Base-by-base conservation (phyloP, 1,284 basidiomycete species). In the Cutaneotrichosporon cyanovorans region DNA sequence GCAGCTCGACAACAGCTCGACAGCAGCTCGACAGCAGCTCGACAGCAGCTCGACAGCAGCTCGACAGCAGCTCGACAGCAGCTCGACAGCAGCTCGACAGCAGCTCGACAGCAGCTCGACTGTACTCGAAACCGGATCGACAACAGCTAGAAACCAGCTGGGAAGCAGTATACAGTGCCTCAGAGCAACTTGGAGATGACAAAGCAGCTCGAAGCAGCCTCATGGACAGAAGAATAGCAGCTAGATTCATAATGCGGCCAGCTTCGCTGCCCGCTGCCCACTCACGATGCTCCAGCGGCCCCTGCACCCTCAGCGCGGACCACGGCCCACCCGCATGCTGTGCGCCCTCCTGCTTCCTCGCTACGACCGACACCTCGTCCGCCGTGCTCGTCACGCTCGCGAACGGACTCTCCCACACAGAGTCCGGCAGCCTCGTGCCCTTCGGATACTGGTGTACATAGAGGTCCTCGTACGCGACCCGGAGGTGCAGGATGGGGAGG, bases 211-310 rank as follows among this genome's bases (percentile, higher is more conserved):
- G 30, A 9, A 8, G 30, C 30, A 31, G 30, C 30, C 30, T 31
- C 15, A 15, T 31, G 9, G 33, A n/a, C n/a, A n/a, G n/a, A n/a
- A n/a, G n/a, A n/a, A n/a, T n/a, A n/a, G n/a, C n/a, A n/a, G n/a
- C n/a, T n/a, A n/a, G n/a, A n/a, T n/a, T n/a, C n/a, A n/a, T n/a
- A n/a, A n/a, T n/a, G n/a, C n/a, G n/a, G n/a, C n/a, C 9, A 35
- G 33, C 33, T 16, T 21, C 19, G 15, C 19, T 20, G 16, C 18
- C 18, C 14, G 22, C 41, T 5, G 22, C n/a, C 15, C 28, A 63
- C 74, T 52, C 51, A 81, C 81, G 74, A 49, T 83, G 81, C 59
- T 80, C 78, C 77, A 84, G 78, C 3, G 80, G 80, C 2, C 82
- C 83, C 39, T 72, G 71, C 40, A 84, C 79, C 59, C 78, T 78